A percentile compares a stretch with the other conserved stretches of the same genome.
Conservation (phyloP, 352 stramenopile species). For the Phytopythium oedochilum region DNA sequence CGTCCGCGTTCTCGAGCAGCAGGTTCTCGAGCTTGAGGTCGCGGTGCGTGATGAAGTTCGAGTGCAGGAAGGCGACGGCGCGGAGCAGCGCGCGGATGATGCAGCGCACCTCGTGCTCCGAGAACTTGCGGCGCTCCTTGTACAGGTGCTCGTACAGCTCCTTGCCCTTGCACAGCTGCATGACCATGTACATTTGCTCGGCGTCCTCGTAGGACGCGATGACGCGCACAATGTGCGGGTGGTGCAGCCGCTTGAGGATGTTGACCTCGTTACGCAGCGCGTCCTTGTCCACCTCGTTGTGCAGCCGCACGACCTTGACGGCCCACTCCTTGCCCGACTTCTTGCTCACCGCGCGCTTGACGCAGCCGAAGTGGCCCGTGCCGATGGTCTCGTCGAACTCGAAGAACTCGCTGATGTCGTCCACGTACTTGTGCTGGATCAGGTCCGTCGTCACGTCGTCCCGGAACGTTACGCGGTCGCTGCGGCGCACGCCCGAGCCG, state of each 20-base stretch:
- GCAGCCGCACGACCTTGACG: slow-evolving; percentile 69
- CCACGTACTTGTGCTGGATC: slow-evolving; percentile 72
- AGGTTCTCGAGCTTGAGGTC: slow-evolving; percentile 85
- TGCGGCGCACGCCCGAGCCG: slow-evolving; percentile 7
- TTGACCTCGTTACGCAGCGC: slow-evolving; percentile 72
- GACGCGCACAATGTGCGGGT: slow-evolving; percentile 78
- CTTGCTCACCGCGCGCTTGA: slow-evolving; percentile 55
- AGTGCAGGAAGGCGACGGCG: slow-evolving; percentile 71
- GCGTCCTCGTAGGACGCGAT: slow-evolving; percentile 75
- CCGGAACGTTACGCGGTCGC: slow-evolving; percentile 34
- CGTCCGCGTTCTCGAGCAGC: slow-evolving; percentile 61
- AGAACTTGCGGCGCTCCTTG: slow-evolving; percentile 53
- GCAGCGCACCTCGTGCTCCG: slow-evolving; percentile 57
- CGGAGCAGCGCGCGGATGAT: slow-evolving; percentile 59
- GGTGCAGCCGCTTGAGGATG: slow-evolving; percentile 73
- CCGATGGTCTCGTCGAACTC: slow-evolving; percentile 62
- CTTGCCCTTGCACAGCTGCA: slow-evolving; percentile 82
- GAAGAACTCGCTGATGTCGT: slow-evolving; percentile 60
- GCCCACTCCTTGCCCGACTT: slow-evolving; percentile 71
- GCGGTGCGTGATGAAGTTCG: slow-evolving; percentile 74
- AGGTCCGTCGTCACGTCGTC: slow-evolving; percentile 74
- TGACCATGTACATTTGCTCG: slow-evolving; percentile 85
- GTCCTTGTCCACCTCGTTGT: slow-evolving; percentile 70
- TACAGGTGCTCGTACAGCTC: slow-evolving; percentile 79
- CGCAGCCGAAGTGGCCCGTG: slow-evolving; percentile 65